Conservation (phyloP, 2,329 filamentous ascomycete species). For the Diaporthe ampelina region DNA sequence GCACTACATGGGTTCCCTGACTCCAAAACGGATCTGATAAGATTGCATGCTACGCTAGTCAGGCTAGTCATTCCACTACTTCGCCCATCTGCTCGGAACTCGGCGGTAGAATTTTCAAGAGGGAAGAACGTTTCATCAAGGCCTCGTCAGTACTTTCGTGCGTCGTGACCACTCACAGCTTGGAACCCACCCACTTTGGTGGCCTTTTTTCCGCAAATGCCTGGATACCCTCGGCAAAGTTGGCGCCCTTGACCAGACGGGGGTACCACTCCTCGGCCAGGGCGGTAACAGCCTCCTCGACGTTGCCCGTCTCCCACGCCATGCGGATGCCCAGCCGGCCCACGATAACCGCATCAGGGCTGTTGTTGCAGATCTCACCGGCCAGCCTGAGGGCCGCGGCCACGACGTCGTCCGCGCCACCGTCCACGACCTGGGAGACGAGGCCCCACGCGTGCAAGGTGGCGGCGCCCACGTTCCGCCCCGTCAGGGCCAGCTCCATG, state of each 20-base stretch:
- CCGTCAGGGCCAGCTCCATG: constrained; percentile 79
- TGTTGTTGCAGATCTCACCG: constrained; percentile 69
- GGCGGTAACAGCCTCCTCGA: constrained; percentile 45
- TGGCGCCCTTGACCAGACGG: constrained; percentile 45
- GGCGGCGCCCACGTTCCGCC: constrained; percentile 69
- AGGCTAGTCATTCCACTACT: background rate
- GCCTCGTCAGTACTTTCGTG: background rate
- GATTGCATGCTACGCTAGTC: constrained; percentile 26
- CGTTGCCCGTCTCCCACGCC: constrained; percentile 73
- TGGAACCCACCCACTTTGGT: constrained; percentile 46
- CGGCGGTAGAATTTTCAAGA: constrained; percentile 4
- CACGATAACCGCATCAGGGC: constrained; percentile 82
- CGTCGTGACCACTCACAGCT: constrained; percentile 42
- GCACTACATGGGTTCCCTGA: background rate
- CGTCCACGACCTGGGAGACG: constrained; percentile 72
- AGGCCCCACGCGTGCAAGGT: constrained; percentile 77
- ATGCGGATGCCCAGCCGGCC: constrained; percentile 77
- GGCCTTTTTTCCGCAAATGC: constrained; percentile 47
- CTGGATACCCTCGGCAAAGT: constrained; percentile 48
- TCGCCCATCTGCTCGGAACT: background rate
- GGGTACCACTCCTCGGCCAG: constrained; percentile 46
- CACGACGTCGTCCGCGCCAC: constrained; percentile 57
- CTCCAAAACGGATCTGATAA: constrained; percentile 33
- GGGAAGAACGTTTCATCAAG: background rate
- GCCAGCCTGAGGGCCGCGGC: constrained; percentile 67